A percentile compares a stretch with the other conserved stretches of the same genome.
Conservation (phyloP, 1,284 basidiomycete genomes). For the Rhizopogon parksii region DNA sequence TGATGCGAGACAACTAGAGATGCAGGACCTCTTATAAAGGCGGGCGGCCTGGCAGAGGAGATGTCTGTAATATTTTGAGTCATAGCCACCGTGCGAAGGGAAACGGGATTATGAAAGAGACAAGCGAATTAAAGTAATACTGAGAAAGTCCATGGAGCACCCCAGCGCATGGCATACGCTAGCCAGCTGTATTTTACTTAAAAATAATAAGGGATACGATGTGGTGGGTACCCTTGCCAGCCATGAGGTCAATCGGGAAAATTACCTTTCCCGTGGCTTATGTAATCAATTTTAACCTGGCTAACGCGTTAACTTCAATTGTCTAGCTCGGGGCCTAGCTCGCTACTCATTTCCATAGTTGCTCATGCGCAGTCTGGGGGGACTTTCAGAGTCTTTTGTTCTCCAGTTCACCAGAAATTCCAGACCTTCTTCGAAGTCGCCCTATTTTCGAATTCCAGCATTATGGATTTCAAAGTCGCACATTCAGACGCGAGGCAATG, state of each 20-base stretch:
- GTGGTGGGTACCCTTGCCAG: conserved; percentile 1
- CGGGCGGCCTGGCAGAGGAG: neutral
- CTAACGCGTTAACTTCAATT: no score
- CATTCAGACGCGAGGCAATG: conserved; percentile 1
- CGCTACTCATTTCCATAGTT: neutral
- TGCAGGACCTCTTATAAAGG: conserved; percentile 12
- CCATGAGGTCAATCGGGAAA: neutral
- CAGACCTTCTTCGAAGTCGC: conserved; percentile 2
- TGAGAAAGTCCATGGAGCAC: conserved; percentile 13
- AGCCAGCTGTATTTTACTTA: conserved; percentile 2
- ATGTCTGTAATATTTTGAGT: conserved; percentile 11
- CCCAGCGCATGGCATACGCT: conserved; percentile 1
- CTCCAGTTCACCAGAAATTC: neutral
- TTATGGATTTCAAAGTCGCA: conserved; percentile 6
- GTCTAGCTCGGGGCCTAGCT: no score
- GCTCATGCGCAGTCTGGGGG: neutral
- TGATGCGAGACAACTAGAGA: conserved; percentile 3
- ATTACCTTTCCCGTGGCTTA: neutral
- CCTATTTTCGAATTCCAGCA: conserved; percentile 8
- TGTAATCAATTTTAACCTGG: neutral
- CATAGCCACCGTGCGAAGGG: conserved; percentile 13
- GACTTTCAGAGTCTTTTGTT: neutral
- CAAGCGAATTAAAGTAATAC: conserved; percentile 11
- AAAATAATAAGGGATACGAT: conserved; percentile 2
- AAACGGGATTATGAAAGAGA: conserved; percentile 5